These are phyloP conservation scores for Flaveria brownii DNA, from an alignment of 129 eudicot species.

Conservation along the genomic window DNA sequence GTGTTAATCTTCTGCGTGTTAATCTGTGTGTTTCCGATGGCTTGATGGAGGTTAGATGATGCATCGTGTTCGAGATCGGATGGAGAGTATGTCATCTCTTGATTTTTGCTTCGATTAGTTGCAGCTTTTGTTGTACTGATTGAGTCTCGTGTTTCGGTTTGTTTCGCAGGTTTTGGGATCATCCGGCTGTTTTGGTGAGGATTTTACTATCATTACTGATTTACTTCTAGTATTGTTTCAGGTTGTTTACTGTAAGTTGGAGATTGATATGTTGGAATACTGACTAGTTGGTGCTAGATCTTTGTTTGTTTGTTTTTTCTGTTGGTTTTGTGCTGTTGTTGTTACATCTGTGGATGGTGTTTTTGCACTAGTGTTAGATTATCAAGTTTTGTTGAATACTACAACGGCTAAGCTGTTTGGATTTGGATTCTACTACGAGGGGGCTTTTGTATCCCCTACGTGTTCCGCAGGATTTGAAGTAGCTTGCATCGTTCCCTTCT, in stretches of 20 bases:
- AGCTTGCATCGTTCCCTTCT: slow-evolving; percentile 17
- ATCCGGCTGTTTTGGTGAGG: slow-evolving; percentile 69
- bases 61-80: slow-evolving; percentile 31
- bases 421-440: slow-evolving; percentile 30
- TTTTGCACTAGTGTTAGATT: slow-evolving; percentile 56
- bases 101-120: background rate
- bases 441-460: slow-evolving; percentile 44
- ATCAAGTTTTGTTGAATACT: slow-evolving; percentile 45
- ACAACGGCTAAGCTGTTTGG: slow-evolving; percentile 45
- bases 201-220: slow-evolving; percentile 26
- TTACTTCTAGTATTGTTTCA: slow-evolving; percentile 22
- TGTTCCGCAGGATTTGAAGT: slow-evolving; percentile 55
- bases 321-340: slow-evolving; percentile 26
- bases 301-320: background rate
- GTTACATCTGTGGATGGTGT: slow-evolving; percentile 43
- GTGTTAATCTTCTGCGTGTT: no score
- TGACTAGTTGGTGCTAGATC: slow-evolving; percentile 29
- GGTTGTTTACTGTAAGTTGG: background rate
- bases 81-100: slow-evolving; percentile 26
- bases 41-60: slow-evolving; percentile 21
- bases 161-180: slow-evolving; percentile 44
- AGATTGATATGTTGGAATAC: slow-evolving; percentile 8
- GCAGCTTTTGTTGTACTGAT: slow-evolving; percentile 8
- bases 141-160: slow-evolving; percentile 10
- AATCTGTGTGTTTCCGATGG: background rate